A percentile compares a stretch with the other conserved stretches of the same genome.
Evolutionary conservation across 208 protist species (phyloP).

Genomic region (Leishmania gerbilli): DNA sequence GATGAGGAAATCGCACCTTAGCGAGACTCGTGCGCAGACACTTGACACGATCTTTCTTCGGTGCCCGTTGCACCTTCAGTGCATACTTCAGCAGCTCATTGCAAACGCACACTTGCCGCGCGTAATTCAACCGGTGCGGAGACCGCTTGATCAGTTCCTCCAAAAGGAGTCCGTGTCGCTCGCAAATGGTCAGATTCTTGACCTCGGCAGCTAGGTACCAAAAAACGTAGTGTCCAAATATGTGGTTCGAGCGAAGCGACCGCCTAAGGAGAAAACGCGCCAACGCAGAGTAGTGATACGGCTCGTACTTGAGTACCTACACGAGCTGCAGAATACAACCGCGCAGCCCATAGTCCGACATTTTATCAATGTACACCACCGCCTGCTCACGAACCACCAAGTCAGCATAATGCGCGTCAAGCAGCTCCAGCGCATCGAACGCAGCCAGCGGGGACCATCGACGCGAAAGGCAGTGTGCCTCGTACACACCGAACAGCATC

Average conservation of each 20-base stretch:
- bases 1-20: conserved; percentile 51
- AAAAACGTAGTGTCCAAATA: conserved; percentile 85
- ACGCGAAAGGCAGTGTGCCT: conserved; percentile 50
- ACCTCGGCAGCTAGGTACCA: conserved; percentile 92
- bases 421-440: conserved; percentile 80
- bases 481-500: conserved; percentile 65
- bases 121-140: conserved; percentile 50
- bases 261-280: conserved; percentile 72
- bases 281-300: conserved; percentile 79
- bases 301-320: conserved; percentile 88
- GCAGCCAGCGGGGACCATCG: conserved; percentile 52
- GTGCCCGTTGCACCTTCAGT: conserved; percentile 50
- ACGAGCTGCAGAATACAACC: conserved; percentile 86
- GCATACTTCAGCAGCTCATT: conserved; percentile 61
- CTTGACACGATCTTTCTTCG: conserved; percentile 55
- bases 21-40: conserved; percentile 50
- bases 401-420: conserved; percentile 77
- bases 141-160: conserved; percentile 79
- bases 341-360: conserved; percentile 74
- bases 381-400: conserved; percentile 71
- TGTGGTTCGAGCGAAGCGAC: conserved; percentile 66
- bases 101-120: conserved; percentile 65
- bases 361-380: conserved; percentile 52
- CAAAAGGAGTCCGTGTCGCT: conserved; percentile 82
- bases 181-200: conserved; percentile 59